Evolutionary conservation across 257 asterid species (phyloP), one percentile per base, ranked within the genome.

Genomic region (Jacaranda mimosifolia): DNA sequence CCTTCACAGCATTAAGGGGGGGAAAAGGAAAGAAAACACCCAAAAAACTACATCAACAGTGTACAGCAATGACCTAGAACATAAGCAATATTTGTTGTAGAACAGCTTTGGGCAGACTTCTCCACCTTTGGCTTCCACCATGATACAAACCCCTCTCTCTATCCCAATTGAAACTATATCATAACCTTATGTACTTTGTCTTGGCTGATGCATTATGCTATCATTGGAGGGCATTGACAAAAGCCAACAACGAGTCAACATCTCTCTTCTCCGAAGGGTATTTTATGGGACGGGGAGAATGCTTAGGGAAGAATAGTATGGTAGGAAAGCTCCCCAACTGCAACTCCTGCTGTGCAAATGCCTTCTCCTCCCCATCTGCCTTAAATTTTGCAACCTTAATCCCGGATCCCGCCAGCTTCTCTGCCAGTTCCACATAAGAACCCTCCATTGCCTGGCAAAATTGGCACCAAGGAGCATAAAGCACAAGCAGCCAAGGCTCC

Each of bases 381-480:
- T 86, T 76, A 46, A 92, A 92, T 76, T 91, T 92, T 9, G 86
- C 97, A 0, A 92, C 94, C 87, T 87, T 92, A 36, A 92, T 88
- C 2, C 92, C 91, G 0, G 87, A 80, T 5, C 88, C 92, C 0
- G 83, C 87, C 78, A 92, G 63, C 77, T 81, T 88, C 81, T 82
- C 87, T 0, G 91, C 94, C 84, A 91, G 74, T 56, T 91, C 94
- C 1, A 86, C 81, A 53, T 88, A 92, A 4, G 97, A 88, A 38
- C 76, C 89, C 78, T 91, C 98, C 98, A 91, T 89, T 57, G 78
- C 95, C 91, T 88, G 98, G 87, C 94, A 91, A 83, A 91, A 91
- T 9, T 18, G 84, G 79, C 89, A 87, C 91, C 91, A 87, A 39
- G 89, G 91, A 1, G 91, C 91, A 55, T 87, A 87, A 21, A 84